Evolutionary conservation across 495 filamentous ascomycete species (phyloP).

Genomic region (Hypoxylon perforatum): DNA sequence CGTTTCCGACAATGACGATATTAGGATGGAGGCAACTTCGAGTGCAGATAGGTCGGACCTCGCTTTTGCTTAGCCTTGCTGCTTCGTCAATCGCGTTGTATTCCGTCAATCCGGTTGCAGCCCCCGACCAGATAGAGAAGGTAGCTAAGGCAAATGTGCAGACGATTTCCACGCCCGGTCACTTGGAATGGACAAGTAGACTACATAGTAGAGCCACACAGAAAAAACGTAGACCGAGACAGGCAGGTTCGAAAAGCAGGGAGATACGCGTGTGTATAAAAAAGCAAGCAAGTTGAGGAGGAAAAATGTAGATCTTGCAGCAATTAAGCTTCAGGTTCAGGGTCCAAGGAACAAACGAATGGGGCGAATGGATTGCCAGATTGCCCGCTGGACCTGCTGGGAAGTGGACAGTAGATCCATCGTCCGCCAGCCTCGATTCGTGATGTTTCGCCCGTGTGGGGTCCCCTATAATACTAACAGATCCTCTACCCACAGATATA

Average conservation of each 20-base stretch:
- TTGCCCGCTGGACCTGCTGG: neutral
- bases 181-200: constrained; percentile 6
- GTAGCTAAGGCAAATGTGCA: constrained; percentile 10
- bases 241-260: constrained; percentile 24
- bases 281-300: constrained; percentile 6
- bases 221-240: constrained; percentile 21
- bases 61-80: constrained; percentile 26
- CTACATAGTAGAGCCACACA: constrained; percentile 8
- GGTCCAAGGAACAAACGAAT: constrained; percentile 4
- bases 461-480: constrained; percentile 19
- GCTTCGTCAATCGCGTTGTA: constrained; percentile 33
- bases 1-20: constrained; percentile 12
- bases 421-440: constrained; percentile 36
- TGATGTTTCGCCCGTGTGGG: constrained; percentile 37
- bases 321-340: constrained; percentile 12
- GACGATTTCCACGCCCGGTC: neutral
- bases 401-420: constrained; percentile 21
- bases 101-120: constrained; percentile 37
- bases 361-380: neutral
- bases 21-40: constrained; percentile 13
- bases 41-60: constrained; percentile 26
- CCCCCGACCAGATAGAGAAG: constrained; percentile 38
- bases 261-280: constrained; percentile 1
- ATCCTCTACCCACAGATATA: constrained; percentile 1
- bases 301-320: constrained; percentile 1